Base-by-base conservation (phyloP, 805 yeast species). In the Pichia cephalocereana region DNA sequence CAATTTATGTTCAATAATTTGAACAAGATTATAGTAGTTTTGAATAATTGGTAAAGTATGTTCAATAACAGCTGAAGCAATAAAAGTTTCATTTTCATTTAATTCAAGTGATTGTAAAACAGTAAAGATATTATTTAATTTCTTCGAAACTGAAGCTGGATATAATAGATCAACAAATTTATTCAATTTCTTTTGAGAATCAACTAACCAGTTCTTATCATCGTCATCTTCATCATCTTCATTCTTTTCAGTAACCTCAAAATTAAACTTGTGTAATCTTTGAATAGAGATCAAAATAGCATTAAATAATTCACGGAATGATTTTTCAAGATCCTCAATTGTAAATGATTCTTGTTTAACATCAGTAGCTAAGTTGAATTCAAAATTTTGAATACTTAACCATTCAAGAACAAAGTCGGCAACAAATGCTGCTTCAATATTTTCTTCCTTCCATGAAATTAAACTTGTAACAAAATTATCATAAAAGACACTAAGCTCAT, bases 261-360 rank as follows among this genome's bases (percentile, higher is more conserved):
- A 54, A 44, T 70, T 70, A 11, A 59, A 53, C 34, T 69, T 77
- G 43, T 68, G 66, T 9, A 75, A 64, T 51, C 77, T 76, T 64
- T 90, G 97, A 54, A 85, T 74, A 0, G 83, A 74, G 31, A 90
- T 70, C 46, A 89, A 65, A 18, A 87, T 72, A 3, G 83, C 72
- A 17, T 76, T 76, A 5, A 81, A 70, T 4, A 85, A 57, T 19
- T 72, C 68, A 47, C 82, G 70, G 50, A 82, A 69, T 2, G 67
- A 55, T 2, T 47, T 43, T 53, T 84, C 88, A 41, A 78, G 68
- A 34, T 69, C 70, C 5, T 52, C 55, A 23, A 61, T 50, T 27
- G 43, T 45, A 3, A 67, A 57, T 1, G 67, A 61, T 6, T 63
- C 57, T 0, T 66, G 53, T 43, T 57, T 52, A n/a, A 64, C 51